A percentile compares a stretch with the other conserved stretches of the same genome.
These are phyloP conservation scores for Neonectria punicea DNA, from an alignment of 2,329 filamentous ascomycete species.

Conservation along the genomic window DNA sequence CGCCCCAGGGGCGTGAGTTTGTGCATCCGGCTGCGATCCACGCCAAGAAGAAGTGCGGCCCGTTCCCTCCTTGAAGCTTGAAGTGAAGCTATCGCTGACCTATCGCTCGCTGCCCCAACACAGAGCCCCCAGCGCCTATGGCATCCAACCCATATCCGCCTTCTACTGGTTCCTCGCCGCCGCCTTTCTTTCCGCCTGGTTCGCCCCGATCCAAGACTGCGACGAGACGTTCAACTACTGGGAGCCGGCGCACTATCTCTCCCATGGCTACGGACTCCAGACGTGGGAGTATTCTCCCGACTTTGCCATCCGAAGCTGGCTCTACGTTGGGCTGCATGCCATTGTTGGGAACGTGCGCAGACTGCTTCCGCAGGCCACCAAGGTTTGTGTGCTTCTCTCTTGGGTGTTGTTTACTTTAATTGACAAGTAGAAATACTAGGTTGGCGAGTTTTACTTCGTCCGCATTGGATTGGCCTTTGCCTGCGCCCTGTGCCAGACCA, in stretches of 20 bases:
- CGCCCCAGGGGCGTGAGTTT: slow-evolving; percentile 49
- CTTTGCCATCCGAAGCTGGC: slow-evolving; percentile 95
- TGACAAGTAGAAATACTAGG: slow-evolving; percentile 46
- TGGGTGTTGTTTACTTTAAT: neutral
- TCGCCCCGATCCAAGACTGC: slow-evolving; percentile 94
- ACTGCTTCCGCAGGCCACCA: slow-evolving; percentile 69
- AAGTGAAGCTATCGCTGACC: slow-evolving; percentile 16
- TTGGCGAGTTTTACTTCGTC: slow-evolving; percentile 87
- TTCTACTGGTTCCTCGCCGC: slow-evolving; percentile 84
- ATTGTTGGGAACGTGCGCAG: slow-evolving; percentile 73
- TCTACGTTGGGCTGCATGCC: slow-evolving; percentile 86
- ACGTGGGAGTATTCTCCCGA: slow-evolving; percentile 99
- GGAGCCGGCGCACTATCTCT: slow-evolving; percentile 95
- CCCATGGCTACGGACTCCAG: slow-evolving; percentile 91
- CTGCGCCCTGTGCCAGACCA: slow-evolving; percentile 84
- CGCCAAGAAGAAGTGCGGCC: slow-evolving; percentile 61
- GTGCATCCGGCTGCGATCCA: slow-evolving; percentile 61
- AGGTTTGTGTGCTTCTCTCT: slow-evolving; percentile 51
- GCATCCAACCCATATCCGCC: slow-evolving; percentile 76
- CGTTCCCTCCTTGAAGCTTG: slow-evolving; percentile 3
- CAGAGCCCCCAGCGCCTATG: slow-evolving; percentile 65
- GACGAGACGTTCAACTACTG: slow-evolving; percentile 99
- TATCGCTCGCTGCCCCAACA: neutral
- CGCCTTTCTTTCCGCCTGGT: slow-evolving; percentile 80
- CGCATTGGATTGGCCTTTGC: slow-evolving; percentile 77